Evolutionary conservation across 495 filamentous ascomycete genomes (phyloP).

Genomic region (Lophiostoma macrostomum): DNA sequence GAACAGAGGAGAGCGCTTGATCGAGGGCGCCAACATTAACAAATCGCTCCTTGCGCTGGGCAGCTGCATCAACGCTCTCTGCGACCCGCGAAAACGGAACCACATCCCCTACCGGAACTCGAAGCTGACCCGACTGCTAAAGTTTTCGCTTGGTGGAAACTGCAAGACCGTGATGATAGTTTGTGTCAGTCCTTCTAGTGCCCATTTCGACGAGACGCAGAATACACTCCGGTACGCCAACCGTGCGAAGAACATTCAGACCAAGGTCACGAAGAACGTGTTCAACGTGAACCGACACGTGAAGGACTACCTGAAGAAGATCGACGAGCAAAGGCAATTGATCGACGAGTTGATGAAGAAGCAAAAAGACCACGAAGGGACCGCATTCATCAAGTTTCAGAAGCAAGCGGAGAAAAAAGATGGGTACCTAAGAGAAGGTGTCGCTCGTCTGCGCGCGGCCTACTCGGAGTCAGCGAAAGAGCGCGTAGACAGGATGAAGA

Average conservation of each 20-base stretch:
- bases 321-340: slow-evolving; percentile 88
- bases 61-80: slow-evolving; percentile 98
- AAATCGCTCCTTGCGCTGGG: slow-evolving; percentile 92
- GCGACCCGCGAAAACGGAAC: slow-evolving; percentile 86
- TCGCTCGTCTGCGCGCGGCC: slow-evolving; percentile 73
- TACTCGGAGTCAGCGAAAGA: slow-evolving; percentile 81
- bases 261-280: slow-evolving; percentile 95
- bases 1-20: slow-evolving; percentile 85
- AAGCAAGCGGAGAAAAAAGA: slow-evolving; percentile 85
- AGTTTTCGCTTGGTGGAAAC: slow-evolving; percentile 96
- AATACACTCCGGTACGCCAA: slow-evolving; percentile 98
- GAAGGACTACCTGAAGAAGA: slow-evolving; percentile 96
- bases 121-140: slow-evolving; percentile 91
- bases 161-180: slow-evolving; percentile 99
- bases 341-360: slow-evolving; percentile 93
- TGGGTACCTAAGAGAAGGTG: slow-evolving; percentile 70
- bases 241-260: slow-evolving; percentile 98
- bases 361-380: slow-evolving; percentile 83
- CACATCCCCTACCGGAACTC: slow-evolving; percentile 98
- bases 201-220: slow-evolving; percentile 97
- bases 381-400: slow-evolving; percentile 83
- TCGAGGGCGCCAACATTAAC: slow-evolving; percentile 99
- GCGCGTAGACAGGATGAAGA: slow-evolving; percentile 69
- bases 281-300: slow-evolving; percentile 99
- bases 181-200: slow-evolving; percentile 93